Evolutionary conservation across 805 yeast species (phyloP).

Genomic region (Cyberlindnera americana): DNA sequence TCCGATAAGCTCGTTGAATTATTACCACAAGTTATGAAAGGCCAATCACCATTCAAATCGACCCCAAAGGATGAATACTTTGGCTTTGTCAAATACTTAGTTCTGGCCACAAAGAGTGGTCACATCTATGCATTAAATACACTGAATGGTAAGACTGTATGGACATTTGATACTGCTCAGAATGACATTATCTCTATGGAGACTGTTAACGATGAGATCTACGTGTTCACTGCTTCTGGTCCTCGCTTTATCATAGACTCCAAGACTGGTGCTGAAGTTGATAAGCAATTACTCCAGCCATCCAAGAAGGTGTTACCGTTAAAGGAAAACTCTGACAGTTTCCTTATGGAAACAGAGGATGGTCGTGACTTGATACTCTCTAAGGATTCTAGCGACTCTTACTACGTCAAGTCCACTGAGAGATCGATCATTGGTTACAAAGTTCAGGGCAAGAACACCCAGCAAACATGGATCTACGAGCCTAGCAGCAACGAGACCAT

Average conservation of each 20-base stretch:
- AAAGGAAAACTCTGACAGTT: slow-evolving; percentile 16
- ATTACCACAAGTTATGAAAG: slow-evolving; percentile 7
- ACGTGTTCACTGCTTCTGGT: slow-evolving; percentile 22
- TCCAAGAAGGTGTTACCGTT: slow-evolving; percentile 13
- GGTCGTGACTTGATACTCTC: slow-evolving; percentile 21
- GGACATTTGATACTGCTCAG: slow-evolving; percentile 34
- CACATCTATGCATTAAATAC: slow-evolving; percentile 43
- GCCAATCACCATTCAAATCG: slow-evolving; percentile 1
- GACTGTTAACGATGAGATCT: slow-evolving; percentile 14
- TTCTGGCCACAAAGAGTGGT: slow-evolving; percentile 39
- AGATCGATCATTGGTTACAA: slow-evolving; percentile 26
- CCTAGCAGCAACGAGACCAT: slow-evolving; percentile 34
- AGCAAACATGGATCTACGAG: slow-evolving; percentile 38
- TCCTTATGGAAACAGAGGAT: slow-evolving; percentile 17
- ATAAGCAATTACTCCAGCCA: slow-evolving; percentile 13
- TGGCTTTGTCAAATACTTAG: slow-evolving; percentile 43
- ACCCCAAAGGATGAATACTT: slow-evolving; percentile 31
- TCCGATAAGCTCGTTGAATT: slow-evolving; percentile 12
- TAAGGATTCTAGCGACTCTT: slow-evolving; percentile 5
- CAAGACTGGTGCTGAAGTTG: slow-evolving; percentile 28
- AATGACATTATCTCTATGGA: slow-evolving; percentile 25
- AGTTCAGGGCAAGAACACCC: slow-evolving; percentile 17
- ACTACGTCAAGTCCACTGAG: slow-evolving; percentile 26
- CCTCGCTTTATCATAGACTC: slow-evolving; percentile 23
- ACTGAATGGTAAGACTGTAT: slow-evolving; percentile 34